These are phyloP conservation scores for Leptomonas pyrrhocoris DNA, from an alignment of 208 protist genomes.

Conservation along the genomic window DNA sequence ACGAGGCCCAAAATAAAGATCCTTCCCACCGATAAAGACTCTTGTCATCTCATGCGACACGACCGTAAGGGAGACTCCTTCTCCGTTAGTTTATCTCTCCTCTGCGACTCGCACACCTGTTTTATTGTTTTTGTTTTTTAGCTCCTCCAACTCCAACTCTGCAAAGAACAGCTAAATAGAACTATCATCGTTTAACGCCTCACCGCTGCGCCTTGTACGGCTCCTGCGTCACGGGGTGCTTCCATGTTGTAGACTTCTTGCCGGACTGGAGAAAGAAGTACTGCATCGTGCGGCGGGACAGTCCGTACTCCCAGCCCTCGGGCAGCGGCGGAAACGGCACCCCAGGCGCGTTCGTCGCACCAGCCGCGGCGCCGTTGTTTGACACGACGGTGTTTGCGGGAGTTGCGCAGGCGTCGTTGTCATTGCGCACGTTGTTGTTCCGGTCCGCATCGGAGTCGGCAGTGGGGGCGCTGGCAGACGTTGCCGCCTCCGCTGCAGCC, in stretches of 20 bases:
- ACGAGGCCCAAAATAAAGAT: too few species aligned
- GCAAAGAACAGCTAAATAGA: too few species aligned
- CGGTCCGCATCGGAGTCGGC: too few species aligned
- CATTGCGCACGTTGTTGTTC: background rate
- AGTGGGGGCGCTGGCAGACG: too few species aligned
- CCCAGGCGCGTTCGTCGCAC: slow-evolving; percentile 1
- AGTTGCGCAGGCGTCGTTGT: background rate
- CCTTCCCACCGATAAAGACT: too few species aligned
- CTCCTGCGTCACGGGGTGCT: slow-evolving; percentile 39
- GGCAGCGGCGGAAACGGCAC: slow-evolving; percentile 36
- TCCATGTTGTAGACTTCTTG: slow-evolving; percentile 42
- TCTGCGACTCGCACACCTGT: too few species aligned
- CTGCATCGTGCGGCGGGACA: slow-evolving; percentile 39
- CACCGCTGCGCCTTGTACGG: slow-evolving; percentile 34
- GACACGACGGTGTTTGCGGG: background rate
- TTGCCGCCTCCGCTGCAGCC: too few species aligned
- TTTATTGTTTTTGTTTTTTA: too few species aligned
- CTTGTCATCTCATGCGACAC: too few species aligned
- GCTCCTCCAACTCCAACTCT: too few species aligned
- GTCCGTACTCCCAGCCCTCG: slow-evolving; percentile 30
- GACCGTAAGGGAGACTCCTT: too few species aligned
- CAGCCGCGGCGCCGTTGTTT: background rate
- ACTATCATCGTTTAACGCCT: background rate
- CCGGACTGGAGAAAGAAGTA: slow-evolving; percentile 39
- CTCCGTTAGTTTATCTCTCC: too few species aligned